Conservation (phyloP, 2,329 filamentous ascomycete species). For the Pseudogymnoascus pannorum region DNA sequence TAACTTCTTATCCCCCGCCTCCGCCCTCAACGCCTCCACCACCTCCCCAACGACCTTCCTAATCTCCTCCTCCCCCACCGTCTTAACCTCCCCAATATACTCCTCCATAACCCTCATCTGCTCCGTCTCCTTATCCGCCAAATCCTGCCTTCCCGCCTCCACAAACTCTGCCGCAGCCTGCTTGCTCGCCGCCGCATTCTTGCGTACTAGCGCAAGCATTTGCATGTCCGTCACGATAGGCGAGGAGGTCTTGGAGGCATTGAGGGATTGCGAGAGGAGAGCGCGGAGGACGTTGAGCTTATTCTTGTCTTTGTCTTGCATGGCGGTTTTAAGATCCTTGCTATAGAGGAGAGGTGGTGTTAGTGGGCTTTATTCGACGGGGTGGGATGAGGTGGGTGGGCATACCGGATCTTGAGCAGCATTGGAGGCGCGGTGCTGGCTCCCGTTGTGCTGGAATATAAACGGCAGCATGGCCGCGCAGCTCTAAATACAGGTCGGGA, state of each 20-base stretch:
- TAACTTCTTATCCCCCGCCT: slow-evolving; percentile 38
- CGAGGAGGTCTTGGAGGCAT: slow-evolving; percentile 63
- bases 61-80: slow-evolving; percentile 52
- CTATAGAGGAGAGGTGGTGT: slow-evolving; percentile 17
- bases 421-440: slow-evolving; percentile 25
- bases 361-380: neutral
- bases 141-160: slow-evolving; percentile 55
- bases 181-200: slow-evolving; percentile 49
- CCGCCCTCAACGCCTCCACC: slow-evolving; percentile 43
- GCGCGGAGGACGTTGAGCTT: slow-evolving; percentile 62
- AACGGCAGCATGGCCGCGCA: neutral
- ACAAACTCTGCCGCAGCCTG: slow-evolving; percentile 59
- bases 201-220: slow-evolving; percentile 60
- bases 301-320: slow-evolving; percentile 56
- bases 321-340: slow-evolving; percentile 55
- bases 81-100: slow-evolving; percentile 53
- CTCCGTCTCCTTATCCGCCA: slow-evolving; percentile 61
- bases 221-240: slow-evolving; percentile 66
- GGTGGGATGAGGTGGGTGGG: neutral
- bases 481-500: neutral
- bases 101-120: slow-evolving; percentile 60
- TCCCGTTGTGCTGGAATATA: slow-evolving; percentile 17
- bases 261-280: slow-evolving; percentile 63
- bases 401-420: slow-evolving; percentile 31
- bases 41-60: slow-evolving; percentile 43